Evolutionary conservation across 192 early-diverging fungal species (phyloP).

Genomic region (Coemansia erecta): DNA sequence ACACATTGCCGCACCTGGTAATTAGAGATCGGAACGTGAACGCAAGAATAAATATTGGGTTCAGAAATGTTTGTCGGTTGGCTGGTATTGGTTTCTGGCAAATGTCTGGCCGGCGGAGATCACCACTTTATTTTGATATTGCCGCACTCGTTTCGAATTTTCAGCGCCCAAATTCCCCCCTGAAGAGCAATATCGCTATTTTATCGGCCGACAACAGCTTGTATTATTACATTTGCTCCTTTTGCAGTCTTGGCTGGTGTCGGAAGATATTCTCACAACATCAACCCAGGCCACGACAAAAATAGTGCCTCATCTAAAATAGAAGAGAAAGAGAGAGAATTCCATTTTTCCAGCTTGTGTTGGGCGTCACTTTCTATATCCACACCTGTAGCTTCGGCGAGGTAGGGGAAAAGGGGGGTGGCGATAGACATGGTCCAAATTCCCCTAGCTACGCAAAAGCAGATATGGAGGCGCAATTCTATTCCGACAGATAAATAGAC

Average conservation of each 20-base stretch:
- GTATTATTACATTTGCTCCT: not conserved
- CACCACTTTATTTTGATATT: constrained; percentile 4
- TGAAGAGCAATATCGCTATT: not conserved
- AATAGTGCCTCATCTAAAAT: constrained; percentile 1
- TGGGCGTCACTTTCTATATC: no score
- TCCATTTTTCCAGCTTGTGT: no score
- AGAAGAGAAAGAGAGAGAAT: no score
- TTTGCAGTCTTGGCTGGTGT: not conserved
- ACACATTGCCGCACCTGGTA: no score
- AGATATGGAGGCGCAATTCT: no score
- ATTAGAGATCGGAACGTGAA: no score
- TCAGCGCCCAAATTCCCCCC: not conserved
- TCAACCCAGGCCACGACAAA: not conserved
- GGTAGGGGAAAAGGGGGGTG: no score
- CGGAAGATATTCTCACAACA: not conserved
- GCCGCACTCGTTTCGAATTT: not conserved
- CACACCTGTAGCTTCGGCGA: no score
- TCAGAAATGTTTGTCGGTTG: no score
- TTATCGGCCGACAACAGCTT: not conserved
- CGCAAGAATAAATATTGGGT: no score
- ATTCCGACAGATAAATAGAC: not conserved
- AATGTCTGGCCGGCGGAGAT: constrained; percentile 5
- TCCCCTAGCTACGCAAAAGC: no score
- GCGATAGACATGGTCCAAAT: no score
- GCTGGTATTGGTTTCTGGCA: not conserved